Evolutionary conservation across 2,329 filamentous ascomycete genomes (phyloP).

Genomic region (Diaporthe destruens): DNA sequence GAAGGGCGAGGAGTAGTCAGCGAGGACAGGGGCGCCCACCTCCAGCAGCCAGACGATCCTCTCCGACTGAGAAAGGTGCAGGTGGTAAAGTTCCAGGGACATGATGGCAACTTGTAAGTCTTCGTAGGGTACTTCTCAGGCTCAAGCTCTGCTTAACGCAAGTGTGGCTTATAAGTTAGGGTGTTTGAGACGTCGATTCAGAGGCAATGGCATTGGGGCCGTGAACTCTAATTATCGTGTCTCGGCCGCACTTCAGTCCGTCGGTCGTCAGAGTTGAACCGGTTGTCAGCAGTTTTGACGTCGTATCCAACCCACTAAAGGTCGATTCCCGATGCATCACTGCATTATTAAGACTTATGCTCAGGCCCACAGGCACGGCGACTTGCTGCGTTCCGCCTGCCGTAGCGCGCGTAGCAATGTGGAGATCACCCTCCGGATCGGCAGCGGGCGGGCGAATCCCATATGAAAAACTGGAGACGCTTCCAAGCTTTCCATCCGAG

Average conservation of each 20-base stretch:
- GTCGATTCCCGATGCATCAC: neutral
- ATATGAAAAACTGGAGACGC: neutral
- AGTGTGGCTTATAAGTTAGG: neutral
- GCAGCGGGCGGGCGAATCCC: neutral
- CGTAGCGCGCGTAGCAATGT: neutral
- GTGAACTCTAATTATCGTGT: conserved; percentile 9
- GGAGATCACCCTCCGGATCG: conserved; percentile 1
- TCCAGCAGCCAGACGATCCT: conserved; percentile 75
- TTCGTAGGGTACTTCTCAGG: neutral
- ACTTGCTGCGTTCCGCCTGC: neutral
- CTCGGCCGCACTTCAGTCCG: neutral
- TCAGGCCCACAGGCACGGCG: conserved; percentile 17
- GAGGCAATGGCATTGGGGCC: neutral
- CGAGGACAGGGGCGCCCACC: conserved; percentile 33
- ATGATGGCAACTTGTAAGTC: neutral
- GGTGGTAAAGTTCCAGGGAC: conserved; percentile 62
- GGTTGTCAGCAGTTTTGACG: conserved; percentile 2
- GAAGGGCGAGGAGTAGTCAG: too few species aligned
- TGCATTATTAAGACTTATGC: conserved; percentile 1
- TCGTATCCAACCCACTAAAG: neutral
- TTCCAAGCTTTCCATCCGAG: neutral
- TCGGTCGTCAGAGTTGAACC: conserved; percentile 16
- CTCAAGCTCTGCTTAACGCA: too few species aligned
- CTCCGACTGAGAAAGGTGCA: conserved; percentile 72
- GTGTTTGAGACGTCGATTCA: neutral